Evolutionary conservation across 2,329 filamentous ascomycete species (phyloP), one percentile per base, ranked within the genome.

Genomic region (Fusarium heterosporum): DNA sequence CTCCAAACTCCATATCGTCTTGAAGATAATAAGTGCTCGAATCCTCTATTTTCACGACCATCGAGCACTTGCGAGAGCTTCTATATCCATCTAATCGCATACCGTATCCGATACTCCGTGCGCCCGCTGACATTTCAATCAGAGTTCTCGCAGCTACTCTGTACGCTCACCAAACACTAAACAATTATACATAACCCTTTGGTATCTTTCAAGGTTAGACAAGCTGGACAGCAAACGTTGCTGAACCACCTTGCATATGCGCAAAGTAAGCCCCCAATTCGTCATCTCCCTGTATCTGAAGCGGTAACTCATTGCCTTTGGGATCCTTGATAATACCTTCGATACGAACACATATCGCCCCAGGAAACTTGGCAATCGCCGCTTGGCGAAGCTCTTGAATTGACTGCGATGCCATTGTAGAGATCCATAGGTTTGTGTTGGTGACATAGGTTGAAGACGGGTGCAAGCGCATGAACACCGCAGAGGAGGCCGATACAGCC

Each of bases 251-350:
- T 66, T 86, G 80, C 26, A 90, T 81, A 73, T 92, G 89, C 45
- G 84, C 82, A 68, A 96, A 77, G 77, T 94, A 95, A 1, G 89
- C 89, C 60, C 85, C 84, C 64, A 96, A 76, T 78, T 95, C 91
- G 64, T 88, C 86, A 70, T 94, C 90, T 39, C 89, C 84, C 54
- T 89, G 89, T 69, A 95, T 89, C 55, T 83, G 79, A 71, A 92
- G 85, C 16, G 81, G 81, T 42, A 91, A 81, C 72, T 92, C 90
- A 48, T 83, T 83, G 7, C 86, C 88, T 65, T 83, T 83, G 14
- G 79, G 82, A 71, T 87, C 83, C 71, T 85, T 87, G 49, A 92
- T 82, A 26, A 92, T 78, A 4, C 90, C 91, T 70, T 93, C 87
- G 16, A 93, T 83, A 28, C 84, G 84, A 32, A 84, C 78, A 49